Conservation (phyloP, 1,284 basidiomycete genomes). For the Psilocybe mexicana region DNA sequence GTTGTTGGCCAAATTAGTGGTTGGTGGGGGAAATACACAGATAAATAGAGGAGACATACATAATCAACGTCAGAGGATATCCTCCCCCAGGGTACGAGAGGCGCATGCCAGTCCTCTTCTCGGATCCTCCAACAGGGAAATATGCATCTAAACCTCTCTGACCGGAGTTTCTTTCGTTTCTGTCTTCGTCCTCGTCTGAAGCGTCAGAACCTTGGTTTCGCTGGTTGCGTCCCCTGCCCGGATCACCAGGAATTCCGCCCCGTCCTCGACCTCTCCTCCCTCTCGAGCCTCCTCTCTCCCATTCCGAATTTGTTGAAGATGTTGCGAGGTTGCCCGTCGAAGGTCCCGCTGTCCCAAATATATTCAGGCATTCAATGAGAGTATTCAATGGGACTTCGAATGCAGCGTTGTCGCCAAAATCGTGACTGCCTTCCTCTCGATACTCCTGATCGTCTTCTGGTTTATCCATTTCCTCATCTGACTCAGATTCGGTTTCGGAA, state of each 20-base stretch:
- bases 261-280: constrained; percentile 15
- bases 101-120: constrained; percentile 80
- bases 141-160: constrained; percentile 49
- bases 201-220: constrained; percentile 25
- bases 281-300: constrained; percentile 12
- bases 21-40: background rate
- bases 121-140: constrained; percentile 44
- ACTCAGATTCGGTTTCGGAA: constrained; percentile 23
- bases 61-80: constrained; percentile 74
- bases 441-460: constrained; percentile 5
- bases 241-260: constrained; percentile 8
- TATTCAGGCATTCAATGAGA: constrained; percentile 86
- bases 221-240: constrained; percentile 27
- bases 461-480: constrained; percentile 15
- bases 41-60: constrained; percentile 55
- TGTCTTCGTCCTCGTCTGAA: constrained; percentile 25
- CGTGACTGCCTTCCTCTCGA: constrained; percentile 16
- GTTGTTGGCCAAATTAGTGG: background rate
- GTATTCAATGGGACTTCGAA: constrained; percentile 86
- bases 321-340: constrained; percentile 23
- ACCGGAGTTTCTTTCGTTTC: constrained; percentile 18
- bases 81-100: constrained; percentile 83
- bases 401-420: constrained; percentile 38
- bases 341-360: constrained; percentile 80
- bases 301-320: constrained; percentile 21